Evolutionary conservation across 1,284 basidiomycete genomes (phyloP).

Genomic region (Apiotrichum domesticum): DNA sequence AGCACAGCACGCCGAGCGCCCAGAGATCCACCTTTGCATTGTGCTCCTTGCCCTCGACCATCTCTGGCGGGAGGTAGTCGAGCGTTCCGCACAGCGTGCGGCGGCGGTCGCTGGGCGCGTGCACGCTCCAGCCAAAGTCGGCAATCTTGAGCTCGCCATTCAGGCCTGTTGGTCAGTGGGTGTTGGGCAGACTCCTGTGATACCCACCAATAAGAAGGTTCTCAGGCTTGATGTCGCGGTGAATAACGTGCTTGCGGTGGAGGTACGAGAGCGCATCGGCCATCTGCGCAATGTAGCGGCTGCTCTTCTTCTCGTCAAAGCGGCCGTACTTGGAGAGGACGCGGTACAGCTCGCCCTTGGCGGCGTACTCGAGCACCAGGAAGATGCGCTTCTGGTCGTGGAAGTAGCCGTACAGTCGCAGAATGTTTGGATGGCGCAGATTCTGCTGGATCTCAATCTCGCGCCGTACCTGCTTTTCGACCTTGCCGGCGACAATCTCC

Average conservation of each 20-base stretch:
- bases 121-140: slow-evolving; percentile 99
- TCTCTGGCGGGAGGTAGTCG: slow-evolving; percentile 97
- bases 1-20: slow-evolving; percentile 93
- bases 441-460: slow-evolving; percentile 99
- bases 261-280: slow-evolving; percentile 90
- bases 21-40: slow-evolving; percentile 64
- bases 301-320: slow-evolving; percentile 80
- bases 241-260: slow-evolving; percentile 94
- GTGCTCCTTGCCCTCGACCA: slow-evolving; percentile 73
- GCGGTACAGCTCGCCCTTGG: slow-evolving; percentile 93
- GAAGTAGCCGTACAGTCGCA: slow-evolving; percentile 93
- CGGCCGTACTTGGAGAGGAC: slow-evolving; percentile 77
- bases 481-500: slow-evolving; percentile 79
- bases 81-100: slow-evolving; percentile 90
- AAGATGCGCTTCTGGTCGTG: slow-evolving; percentile 98
- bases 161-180: slow-evolving; percentile 49
- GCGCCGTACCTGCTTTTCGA: slow-evolving; percentile 91
- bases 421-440: slow-evolving; percentile 88
- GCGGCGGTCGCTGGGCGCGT: slow-evolving; percentile 84
- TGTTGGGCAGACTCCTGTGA: not conserved
- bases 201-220: slow-evolving; percentile 75
- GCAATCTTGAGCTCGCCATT: slow-evolving; percentile 97
- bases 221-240: slow-evolving; percentile 98
- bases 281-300: slow-evolving; percentile 93
- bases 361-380: slow-evolving; percentile 94